Percentiles rank a stretch among this genome's conserved stretches.
phyloP scores from a whole-genome alignment of 192 early-diverging fungal species.

The Dimargaris verticillata region DNA sequence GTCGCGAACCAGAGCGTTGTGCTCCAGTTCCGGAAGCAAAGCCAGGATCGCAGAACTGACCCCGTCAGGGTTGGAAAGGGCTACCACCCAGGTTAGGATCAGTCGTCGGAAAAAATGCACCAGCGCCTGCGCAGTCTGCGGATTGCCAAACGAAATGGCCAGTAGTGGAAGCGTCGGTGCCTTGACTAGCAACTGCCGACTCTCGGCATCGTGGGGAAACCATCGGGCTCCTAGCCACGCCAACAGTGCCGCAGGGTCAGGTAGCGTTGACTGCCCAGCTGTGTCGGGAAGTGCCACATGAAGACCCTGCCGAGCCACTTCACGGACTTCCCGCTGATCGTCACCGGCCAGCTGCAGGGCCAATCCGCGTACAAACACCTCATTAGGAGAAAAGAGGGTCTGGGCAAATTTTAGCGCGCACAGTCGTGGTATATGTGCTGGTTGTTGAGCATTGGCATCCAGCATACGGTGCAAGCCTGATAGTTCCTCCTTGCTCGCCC shows the following conservation, averaged over 20 bases:
- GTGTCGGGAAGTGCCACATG: conserved; percentile 15
- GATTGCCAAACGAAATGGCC: conserved; percentile 11
- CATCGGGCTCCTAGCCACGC: neutral
- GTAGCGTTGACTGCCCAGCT: neutral
- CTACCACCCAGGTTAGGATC: no score
- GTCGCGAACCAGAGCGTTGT: no score
- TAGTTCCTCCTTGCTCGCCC: conserved; percentile 15
- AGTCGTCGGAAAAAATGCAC: no score
- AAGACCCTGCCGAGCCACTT: conserved; percentile 35
- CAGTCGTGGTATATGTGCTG: conserved; percentile 17
- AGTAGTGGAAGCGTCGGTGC: no score
- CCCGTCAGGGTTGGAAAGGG: no score
- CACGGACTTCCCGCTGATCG: conserved; percentile 32
- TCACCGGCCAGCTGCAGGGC: conserved; percentile 14
- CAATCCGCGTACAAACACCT: conserved; percentile 14
- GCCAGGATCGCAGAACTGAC: no score
- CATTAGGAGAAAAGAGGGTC: conserved; percentile 36
- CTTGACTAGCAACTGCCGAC: no score
- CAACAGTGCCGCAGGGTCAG: neutral
- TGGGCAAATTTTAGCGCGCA: conserved; percentile 46
- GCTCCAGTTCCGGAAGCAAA: no score
- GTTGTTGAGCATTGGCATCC: conserved; percentile 33
- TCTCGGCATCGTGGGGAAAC: neutral
- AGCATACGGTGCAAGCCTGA: conserved; percentile 29
- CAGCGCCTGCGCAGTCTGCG: no score